Evolutionary conservation across 2,329 filamentous ascomycete genomes (phyloP), one percentile per base, ranked within the genome.

Genomic region (Colletotrichum tropicicola): DNA sequence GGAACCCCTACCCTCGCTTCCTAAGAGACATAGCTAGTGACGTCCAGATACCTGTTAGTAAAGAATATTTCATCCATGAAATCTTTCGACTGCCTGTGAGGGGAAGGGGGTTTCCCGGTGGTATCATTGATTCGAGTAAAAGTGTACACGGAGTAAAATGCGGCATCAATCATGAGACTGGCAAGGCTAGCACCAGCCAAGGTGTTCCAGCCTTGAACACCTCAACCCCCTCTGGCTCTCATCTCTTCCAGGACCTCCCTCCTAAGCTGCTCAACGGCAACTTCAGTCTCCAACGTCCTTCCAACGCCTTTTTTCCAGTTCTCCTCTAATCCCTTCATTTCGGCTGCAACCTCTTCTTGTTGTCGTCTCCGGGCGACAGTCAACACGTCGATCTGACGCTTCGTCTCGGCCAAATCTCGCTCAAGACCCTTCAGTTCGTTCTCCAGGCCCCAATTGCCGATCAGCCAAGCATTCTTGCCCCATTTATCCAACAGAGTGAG

Each of bases 401-500:
- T 90, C 19, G 86, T 80, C 39, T 82, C 84, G 13, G 88, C 89
- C 52, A 98, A 82, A 72, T 97, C 93, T 45, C 83, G 83, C 83
- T 98, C 95, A 25, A 97, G 73, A 12, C 77, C 77, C 53, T 85
- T 84, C 54, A 97, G 78, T 43, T 93, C 86, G 44, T 88, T 87
- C 79, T 98, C 95, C 19, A 94, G 78, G 70, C 92, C 89, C 71
- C 90, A 88, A 77, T 99, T 99, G 6, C 88, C 88, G 8, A 97
- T 86, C 59, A 99, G 83, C 95, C 96, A 98, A 9, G 93, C 91
- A 77, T 97, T 97, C 79, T 93, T 93, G 70, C 95, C 96, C 77
- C 90, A 90, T 53, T 85, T 85, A 72, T 96, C 92, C 19, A 97
- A 86, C n/a, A 97, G 84, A 1, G 83, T 81, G 17, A 97, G 87